Evolutionary conservation across 345 rosid genomes (phyloP).

Genomic region (Pistacia integerrima): DNA sequence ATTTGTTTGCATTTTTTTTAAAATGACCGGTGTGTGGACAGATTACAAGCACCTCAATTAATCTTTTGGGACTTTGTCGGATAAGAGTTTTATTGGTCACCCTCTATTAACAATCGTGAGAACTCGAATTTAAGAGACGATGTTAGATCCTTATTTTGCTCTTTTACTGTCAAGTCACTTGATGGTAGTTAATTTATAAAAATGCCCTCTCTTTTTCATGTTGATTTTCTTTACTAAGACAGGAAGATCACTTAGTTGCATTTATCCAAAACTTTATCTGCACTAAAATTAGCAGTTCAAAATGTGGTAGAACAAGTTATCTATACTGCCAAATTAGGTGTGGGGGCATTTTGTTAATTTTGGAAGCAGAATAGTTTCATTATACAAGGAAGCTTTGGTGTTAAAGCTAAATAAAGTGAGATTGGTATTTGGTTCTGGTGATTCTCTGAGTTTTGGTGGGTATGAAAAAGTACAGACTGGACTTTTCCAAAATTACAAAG

Average conservation of each 20-base stretch:
- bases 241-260: neutral
- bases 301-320: neutral
- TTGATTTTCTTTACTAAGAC: neutral
- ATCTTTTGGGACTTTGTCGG: too few species aligned
- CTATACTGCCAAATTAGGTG: neutral
- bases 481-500: neutral
- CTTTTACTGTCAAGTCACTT: too few species aligned
- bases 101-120: too few species aligned
- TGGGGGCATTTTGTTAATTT: neutral
- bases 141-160: too few species aligned
- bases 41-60: too few species aligned
- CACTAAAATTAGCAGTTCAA: neutral
- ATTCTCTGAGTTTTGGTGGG: neutral
- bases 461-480: neutral
- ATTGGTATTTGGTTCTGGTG: too few species aligned
- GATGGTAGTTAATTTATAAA: too few species aligned
- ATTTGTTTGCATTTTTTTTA: neutral
- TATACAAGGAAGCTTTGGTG: neutral
- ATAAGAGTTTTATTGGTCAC: too few species aligned
- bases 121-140: too few species aligned
- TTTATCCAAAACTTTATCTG: too few species aligned
- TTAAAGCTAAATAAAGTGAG: neutral
- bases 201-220: neutral
- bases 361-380: neutral
- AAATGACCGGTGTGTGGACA: too few species aligned